phyloP scores from a whole-genome alignment of 495 filamentous ascomycete species.

The Trichocladium uniseriatum region DNA sequence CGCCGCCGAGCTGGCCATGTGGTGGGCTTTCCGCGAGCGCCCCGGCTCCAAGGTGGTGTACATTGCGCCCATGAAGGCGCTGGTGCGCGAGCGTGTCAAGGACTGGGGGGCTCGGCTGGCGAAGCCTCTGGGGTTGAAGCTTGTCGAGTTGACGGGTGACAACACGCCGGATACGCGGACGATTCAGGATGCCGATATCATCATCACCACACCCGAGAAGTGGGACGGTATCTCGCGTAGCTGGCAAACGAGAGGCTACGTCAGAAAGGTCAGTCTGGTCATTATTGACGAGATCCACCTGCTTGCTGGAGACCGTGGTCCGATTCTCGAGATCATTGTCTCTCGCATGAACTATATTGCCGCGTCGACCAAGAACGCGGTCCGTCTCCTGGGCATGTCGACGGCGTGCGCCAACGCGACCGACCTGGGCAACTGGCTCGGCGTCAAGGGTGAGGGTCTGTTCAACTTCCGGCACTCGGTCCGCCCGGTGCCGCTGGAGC shows the following conservation, averaged over 20 bases:
- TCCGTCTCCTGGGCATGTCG: conserved; percentile 93
- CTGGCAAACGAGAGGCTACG: conserved; percentile 95
- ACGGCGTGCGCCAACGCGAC: conserved; percentile 94
- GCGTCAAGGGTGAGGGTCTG: conserved; percentile 80
- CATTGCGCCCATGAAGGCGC: conserved; percentile 97
- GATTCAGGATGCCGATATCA: conserved; percentile 92
- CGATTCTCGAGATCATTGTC: conserved; percentile 98
- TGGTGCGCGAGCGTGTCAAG: conserved; percentile 91
- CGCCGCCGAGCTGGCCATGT: conserved; percentile 96
- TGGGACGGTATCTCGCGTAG: conserved; percentile 99
- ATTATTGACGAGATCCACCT: conserved; percentile 99
- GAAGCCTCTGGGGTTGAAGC: conserved; percentile 70
- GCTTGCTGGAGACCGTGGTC: conserved; percentile 87
- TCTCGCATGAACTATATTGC: conserved; percentile 99
- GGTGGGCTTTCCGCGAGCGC: conserved; percentile 96
- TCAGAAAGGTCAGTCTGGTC: conserved; percentile 87
- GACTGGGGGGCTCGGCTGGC: conserved; percentile 89
- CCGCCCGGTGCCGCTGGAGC: conserved; percentile 87
- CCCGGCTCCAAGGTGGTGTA: conserved; percentile 98
- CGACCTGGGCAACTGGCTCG: conserved; percentile 93
- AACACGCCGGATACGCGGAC: conserved; percentile 95
- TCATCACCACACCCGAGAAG: conserved; percentile 97
- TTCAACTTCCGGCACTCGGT: conserved; percentile 99
- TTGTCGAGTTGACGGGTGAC: conserved; percentile 96
- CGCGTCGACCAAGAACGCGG: conserved; percentile 76